These are phyloP conservation scores for Kodamaea nitidulidarum DNA, from an alignment of 805 yeast genomes.

Conservation along the genomic window DNA sequence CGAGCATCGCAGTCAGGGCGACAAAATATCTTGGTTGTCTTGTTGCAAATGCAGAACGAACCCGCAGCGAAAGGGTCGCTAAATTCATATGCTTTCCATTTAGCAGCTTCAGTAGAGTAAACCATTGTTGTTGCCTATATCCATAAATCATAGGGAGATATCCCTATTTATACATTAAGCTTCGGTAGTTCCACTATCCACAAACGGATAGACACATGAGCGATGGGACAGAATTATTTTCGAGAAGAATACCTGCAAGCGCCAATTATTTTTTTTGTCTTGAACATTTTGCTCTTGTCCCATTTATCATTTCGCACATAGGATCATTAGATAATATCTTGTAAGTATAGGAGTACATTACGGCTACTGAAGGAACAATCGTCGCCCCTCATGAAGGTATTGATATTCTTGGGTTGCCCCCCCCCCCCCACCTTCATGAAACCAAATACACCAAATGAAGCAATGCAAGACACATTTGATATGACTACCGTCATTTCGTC, in stretches of 20 bases:
- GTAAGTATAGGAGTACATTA: no score
- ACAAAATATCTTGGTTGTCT: conserved; percentile 44
- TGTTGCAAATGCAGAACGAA: conserved; percentile 51
- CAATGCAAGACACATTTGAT: no score
- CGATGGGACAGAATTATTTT: background rate
- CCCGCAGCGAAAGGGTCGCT: conserved; percentile 64
- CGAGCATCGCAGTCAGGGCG: conserved; percentile 66
- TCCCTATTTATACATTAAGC: background rate
- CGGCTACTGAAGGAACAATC: no score
- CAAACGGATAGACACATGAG: background rate
- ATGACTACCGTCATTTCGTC: no score
- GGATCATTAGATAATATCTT: no score
- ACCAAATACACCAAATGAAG: no score
- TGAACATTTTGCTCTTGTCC: background rate
- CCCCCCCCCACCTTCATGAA: no score
- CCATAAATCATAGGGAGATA: background rate
- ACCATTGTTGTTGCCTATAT: conserved; percentile 3
- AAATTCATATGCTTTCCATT: conserved; percentile 63
- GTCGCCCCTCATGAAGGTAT: no score
- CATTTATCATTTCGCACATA: background rate
- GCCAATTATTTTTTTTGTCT: background rate
- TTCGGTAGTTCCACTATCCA: background rate
- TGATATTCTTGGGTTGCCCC: no score
- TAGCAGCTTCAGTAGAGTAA: conserved; percentile 42
- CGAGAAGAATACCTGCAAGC: background rate